These are phyloP conservation scores for Heteromeles arbutifolia DNA, from an alignment of 306 rosid species.

Conservation along the genomic window DNA sequence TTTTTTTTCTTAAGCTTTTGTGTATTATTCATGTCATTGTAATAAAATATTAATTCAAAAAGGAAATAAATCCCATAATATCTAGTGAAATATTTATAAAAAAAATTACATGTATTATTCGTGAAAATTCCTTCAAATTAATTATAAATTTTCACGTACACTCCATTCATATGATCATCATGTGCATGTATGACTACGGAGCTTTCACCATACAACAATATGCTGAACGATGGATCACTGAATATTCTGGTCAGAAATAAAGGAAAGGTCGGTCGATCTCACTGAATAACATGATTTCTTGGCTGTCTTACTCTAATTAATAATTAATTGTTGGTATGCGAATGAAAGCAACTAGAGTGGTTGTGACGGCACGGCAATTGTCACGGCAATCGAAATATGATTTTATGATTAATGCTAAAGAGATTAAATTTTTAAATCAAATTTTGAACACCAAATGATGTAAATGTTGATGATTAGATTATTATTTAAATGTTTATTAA, in stretches of 20 bases:
- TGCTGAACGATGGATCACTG: not conserved
- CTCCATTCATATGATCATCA: conserved; percentile 11
- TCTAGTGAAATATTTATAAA: conserved; percentile 13
- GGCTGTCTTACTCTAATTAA: not conserved
- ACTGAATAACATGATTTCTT: conserved; percentile 14
- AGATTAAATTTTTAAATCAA: too few species aligned
- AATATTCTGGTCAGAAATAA: conserved; percentile 8
- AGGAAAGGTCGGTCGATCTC: conserved; percentile 8
- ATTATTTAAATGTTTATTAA: too few species aligned
- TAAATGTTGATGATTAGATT: too few species aligned
- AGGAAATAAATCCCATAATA: not conserved
- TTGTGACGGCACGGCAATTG: conserved; percentile 64
- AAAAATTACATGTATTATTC: conserved; percentile 10
- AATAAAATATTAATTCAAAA: not conserved
- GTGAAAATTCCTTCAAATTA: not conserved
- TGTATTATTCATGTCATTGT: conserved; percentile 9
- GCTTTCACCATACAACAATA: not conserved
- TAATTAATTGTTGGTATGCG: not conserved
- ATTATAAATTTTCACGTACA: not conserved
- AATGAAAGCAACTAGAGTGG: conserved; percentile 26
- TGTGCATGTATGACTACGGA: not conserved
- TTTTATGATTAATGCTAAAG: too few species aligned
- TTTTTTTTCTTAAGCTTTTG: conserved; percentile 5
- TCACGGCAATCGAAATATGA: conserved; percentile 32
- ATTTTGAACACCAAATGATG: too few species aligned